phyloP scores from a whole-genome alignment of 805 yeast species.

The Metschnikowia vanudenii region DNA sequence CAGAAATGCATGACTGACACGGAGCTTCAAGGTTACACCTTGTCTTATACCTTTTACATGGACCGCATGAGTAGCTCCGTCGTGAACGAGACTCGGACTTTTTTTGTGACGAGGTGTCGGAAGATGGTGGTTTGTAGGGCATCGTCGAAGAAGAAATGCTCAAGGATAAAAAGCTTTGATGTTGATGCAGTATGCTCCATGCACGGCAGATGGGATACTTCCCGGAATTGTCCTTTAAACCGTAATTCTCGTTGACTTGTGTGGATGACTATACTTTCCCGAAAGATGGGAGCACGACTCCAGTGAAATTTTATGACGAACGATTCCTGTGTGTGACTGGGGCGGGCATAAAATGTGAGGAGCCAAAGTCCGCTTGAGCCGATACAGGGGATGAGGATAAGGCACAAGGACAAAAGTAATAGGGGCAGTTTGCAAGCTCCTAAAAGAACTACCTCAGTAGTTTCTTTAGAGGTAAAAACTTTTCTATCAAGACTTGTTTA shows the following conservation, averaged over 20 bases:
- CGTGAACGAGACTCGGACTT: constrained; percentile 23
- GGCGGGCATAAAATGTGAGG: neutral
- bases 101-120: neutral
- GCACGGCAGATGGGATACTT: constrained; percentile 4
- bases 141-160: neutral
- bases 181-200: constrained; percentile 2
- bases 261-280: constrained; percentile 1
- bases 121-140: constrained; percentile 7
- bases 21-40: constrained; percentile 52
- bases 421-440: no score
- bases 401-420: neutral
- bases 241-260: neutral
- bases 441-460: neutral
- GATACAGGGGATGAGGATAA: neutral
- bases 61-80: constrained; percentile 56
- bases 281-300: neutral
- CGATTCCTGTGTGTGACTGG: neutral
- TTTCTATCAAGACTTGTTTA: neutral
- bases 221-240: neutral
- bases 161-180: neutral
- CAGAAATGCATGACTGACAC: constrained; percentile 44
- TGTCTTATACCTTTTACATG: constrained; percentile 52
- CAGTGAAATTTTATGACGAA: neutral
- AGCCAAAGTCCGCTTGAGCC: neutral
- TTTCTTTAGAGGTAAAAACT: neutral